Conservation (phyloP, 2,329 filamentous ascomycete species). For the Moelleriella libera region DNA sequence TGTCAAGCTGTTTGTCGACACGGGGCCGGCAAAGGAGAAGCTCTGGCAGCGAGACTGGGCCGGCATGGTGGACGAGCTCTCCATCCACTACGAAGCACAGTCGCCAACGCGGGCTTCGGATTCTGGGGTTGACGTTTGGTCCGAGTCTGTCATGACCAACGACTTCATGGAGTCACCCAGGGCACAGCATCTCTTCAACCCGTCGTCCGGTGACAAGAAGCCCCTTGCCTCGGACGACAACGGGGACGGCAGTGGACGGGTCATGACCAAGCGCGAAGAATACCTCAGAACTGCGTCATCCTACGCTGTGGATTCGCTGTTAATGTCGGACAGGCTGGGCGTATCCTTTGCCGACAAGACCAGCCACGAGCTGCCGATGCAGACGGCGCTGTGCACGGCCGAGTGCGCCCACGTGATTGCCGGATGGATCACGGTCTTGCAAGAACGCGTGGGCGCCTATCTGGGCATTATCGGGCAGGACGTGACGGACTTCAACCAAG, state of each 20-base stretch:
- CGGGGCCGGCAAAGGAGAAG: constrained; percentile 82
- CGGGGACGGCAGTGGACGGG: constrained; percentile 17
- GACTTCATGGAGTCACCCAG: constrained; percentile 35
- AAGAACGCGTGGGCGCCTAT: constrained; percentile 85
- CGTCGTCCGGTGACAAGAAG: constrained; percentile 18
- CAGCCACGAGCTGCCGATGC: constrained; percentile 73
- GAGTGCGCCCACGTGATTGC: constrained; percentile 89
- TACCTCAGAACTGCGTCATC: constrained; percentile 90
- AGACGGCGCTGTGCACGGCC: constrained; percentile 83
- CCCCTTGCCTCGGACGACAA: background rate
- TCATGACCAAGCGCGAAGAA: constrained; percentile 62
- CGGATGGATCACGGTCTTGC: constrained; percentile 86
- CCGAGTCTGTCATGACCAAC: constrained; percentile 29
- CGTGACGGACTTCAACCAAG: constrained; percentile 61
- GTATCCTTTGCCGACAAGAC: constrained; percentile 75
- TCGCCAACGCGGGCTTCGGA: constrained; percentile 38
- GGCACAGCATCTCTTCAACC: constrained; percentile 33
- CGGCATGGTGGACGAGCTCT: constrained; percentile 76
- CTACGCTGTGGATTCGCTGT: constrained; percentile 82
- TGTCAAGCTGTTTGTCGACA: constrained; percentile 80
- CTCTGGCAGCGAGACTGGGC: constrained; percentile 94
- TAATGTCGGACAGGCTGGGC: constrained; percentile 75
- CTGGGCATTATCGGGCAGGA: constrained; percentile 77
- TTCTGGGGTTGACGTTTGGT: constrained; percentile 28
- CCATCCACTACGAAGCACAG: constrained; percentile 57